phyloP scores from a whole-genome alignment of 2,329 filamentous ascomycete species.

The Didymellaceae sp. region DNA sequence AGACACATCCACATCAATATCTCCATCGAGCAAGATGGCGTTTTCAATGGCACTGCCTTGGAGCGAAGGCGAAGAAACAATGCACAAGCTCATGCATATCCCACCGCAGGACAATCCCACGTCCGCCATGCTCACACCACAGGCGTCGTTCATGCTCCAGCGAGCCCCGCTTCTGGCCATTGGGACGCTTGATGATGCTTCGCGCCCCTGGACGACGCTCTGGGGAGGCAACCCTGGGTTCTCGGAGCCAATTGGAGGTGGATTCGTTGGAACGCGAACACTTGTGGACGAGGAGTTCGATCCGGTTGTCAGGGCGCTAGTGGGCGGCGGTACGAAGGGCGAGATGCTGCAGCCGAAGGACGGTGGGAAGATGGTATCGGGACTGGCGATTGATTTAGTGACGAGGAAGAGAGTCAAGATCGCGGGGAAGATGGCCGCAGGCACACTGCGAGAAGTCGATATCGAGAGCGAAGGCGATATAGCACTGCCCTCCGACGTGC shows the following conservation, averaged over 20 bases:
- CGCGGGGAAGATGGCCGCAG: slow-evolving; percentile 71
- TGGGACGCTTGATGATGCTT: slow-evolving; percentile 70
- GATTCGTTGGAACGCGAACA: slow-evolving; percentile 68
- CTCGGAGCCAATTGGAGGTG: slow-evolving; percentile 65
- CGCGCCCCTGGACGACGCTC: slow-evolving; percentile 76
- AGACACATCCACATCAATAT: too few relatives aligned
- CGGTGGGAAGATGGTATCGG: slow-evolving; percentile 63
- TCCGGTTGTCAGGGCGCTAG: slow-evolving; percentile 70
- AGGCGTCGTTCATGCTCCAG: slow-evolving; percentile 66
- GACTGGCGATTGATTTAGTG: slow-evolving; percentile 68
- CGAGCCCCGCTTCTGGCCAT: slow-evolving; percentile 73
- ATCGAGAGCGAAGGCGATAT: slow-evolving; percentile 36
- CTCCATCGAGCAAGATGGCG: slow-evolving; percentile 46
- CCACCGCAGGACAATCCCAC: slow-evolving; percentile 71
- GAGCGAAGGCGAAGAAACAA: slow-evolving; percentile 70
- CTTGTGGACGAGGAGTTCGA: slow-evolving; percentile 68
- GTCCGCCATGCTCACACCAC: slow-evolving; percentile 64
- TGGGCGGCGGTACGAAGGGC: neutral
- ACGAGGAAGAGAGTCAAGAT: slow-evolving; percentile 76
- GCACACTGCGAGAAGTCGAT: slow-evolving; percentile 55
- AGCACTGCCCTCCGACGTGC: slow-evolving; percentile 1
- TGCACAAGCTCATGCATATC: slow-evolving; percentile 68
- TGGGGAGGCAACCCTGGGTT: slow-evolving; percentile 79
- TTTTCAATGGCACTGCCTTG: slow-evolving; percentile 59
- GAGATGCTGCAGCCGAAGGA: slow-evolving; percentile 3